Evolutionary conservation across 169 alveolate genomes (phyloP).

Genomic region (Eimeria brunetti): DNA sequence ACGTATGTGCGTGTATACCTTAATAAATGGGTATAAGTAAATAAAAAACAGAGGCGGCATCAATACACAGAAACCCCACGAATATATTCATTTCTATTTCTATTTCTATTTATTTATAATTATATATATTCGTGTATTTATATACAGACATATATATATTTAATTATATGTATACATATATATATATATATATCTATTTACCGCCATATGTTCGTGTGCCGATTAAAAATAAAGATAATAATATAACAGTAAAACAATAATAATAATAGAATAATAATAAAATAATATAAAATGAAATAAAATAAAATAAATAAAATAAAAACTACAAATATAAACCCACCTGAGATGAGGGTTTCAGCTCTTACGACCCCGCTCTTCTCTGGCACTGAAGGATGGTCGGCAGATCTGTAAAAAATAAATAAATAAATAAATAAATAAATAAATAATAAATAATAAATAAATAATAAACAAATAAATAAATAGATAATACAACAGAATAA

Average conservation of each 20-base stretch:
- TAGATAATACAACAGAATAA: no score
- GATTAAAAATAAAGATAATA: neutral
- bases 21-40: no score
- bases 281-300: neutral
- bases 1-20: no score
- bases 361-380: constrained; percentile 68
- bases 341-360: constrained; percentile 77
- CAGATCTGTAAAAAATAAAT: constrained; percentile 47
- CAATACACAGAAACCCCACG: no score
- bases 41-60: no score
- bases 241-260: neutral
- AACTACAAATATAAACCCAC: neutral
- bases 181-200: neutral
- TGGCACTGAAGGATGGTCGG: constrained; percentile 76
- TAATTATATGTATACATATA: no score
- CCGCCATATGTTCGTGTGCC: neutral
- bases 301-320: neutral
- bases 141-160: no score
- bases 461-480: neutral
- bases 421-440: neutral
- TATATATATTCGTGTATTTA: no score
- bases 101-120: no score
- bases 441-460: neutral
- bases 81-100: no score
- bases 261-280: neutral